These are phyloP conservation scores for Phytopythium delawarense DNA, from an alignment of 352 stramenopile genomes.

Conservation along the genomic window DNA sequence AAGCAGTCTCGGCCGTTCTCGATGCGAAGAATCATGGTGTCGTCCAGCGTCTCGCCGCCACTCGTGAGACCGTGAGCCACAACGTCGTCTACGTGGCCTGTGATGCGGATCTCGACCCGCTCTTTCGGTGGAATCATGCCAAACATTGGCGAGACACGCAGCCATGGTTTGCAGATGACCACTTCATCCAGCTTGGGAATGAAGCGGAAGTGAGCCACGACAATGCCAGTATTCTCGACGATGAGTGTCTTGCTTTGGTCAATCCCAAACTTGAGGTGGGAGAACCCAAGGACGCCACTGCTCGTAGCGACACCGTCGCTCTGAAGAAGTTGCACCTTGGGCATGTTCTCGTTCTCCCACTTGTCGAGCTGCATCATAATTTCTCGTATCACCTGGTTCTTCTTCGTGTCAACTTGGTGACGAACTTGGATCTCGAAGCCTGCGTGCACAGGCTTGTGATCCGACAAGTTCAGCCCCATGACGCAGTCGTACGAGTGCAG, in stretches of 20 bases:
- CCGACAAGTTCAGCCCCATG: conserved; percentile 91
- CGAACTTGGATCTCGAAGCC: conserved; percentile 91
- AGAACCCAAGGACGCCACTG: conserved; percentile 61
- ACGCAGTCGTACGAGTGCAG: conserved; percentile 87
- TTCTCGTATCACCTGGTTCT: conserved; percentile 88
- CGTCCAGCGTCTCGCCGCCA: conserved; percentile 90
- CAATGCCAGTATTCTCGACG: conserved; percentile 91
- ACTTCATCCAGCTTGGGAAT: conserved; percentile 87
- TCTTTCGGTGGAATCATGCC: conserved; percentile 85
- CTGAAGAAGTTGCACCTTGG: conserved; percentile 86
- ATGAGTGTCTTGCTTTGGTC: conserved; percentile 59
- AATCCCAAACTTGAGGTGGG: conserved; percentile 55
- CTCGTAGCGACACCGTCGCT: conserved; percentile 31
- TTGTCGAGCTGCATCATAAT: conserved; percentile 95
- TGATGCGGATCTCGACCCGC: conserved; percentile 88
- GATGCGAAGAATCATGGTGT: conserved; percentile 96
- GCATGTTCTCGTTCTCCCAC: conserved; percentile 96
- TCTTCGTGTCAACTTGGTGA: conserved; percentile 89
- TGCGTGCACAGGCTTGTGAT: conserved; percentile 98
- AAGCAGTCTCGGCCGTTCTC: conserved; percentile 97
- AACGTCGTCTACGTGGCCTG: conserved; percentile 84
- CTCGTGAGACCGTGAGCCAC: conserved; percentile 89
- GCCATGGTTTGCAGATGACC: conserved; percentile 90
- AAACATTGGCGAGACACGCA: conserved; percentile 87
- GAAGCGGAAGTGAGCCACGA: conserved; percentile 94